Evolutionary conservation across 2,329 filamentous ascomycete genomes (phyloP).

Genomic region (Colletotrichum limetticola): DNA sequence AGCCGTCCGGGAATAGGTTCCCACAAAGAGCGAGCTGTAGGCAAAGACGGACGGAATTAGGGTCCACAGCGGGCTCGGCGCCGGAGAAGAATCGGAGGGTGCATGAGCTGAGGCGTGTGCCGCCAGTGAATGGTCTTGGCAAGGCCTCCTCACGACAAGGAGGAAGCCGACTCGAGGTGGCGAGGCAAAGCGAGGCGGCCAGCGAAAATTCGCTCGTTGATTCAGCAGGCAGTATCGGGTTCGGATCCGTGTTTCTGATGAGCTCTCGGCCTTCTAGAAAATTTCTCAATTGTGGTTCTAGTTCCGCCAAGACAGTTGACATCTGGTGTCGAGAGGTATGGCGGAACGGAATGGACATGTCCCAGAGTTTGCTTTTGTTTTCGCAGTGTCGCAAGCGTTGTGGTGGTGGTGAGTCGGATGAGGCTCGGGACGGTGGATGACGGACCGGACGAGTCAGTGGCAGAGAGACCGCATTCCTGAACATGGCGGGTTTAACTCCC

Average conservation of each 20-base stretch:
- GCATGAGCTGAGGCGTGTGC: constrained; percentile 5
- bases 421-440: constrained; percentile 17
- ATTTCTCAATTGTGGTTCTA: not conserved
- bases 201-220: not conserved
- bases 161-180: not conserved
- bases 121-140: constrained; percentile 14
- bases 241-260: constrained; percentile 2
- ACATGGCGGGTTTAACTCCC: not conserved
- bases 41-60: not conserved
- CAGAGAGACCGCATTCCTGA: not conserved
- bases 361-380: constrained; percentile 14
- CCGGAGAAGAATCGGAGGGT: constrained; percentile 22
- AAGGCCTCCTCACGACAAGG: constrained; percentile 7
- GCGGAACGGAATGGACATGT: not conserved
- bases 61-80: constrained; percentile 23
- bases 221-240: constrained; percentile 7
- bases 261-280: constrained; percentile 5
- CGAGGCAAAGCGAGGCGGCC: constrained; percentile 15
- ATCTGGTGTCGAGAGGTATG: not conserved
- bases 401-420: constrained; percentile 4
- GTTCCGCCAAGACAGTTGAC: not conserved
- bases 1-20: not conserved
- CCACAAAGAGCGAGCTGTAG: not conserved
- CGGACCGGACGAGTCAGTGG: constrained; percentile 28
- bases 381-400: not conserved